phyloP scores from a whole-genome alignment of 805 yeast species.

The Barnettozyma sp. region DNA sequence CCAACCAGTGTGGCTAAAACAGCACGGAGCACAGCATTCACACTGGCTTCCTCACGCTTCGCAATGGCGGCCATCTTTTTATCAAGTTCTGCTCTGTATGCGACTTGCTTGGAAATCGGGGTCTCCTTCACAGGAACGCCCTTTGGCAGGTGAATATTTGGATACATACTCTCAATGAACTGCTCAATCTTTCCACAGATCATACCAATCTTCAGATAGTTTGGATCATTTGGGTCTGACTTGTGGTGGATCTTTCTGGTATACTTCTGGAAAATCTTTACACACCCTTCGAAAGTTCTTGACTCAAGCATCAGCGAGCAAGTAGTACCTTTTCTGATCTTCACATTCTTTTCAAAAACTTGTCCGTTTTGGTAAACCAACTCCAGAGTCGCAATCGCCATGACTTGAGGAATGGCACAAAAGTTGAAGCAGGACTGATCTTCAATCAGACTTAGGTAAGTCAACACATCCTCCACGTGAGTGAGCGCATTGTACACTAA shows the following conservation, averaged over 20 bases:
- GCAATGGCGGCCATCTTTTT: slow-evolving; percentile 23
- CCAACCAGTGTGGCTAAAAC: slow-evolving; percentile 6
- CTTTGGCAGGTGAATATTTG: slow-evolving; percentile 45
- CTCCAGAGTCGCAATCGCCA: slow-evolving; percentile 95
- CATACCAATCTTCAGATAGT: slow-evolving; percentile 75
- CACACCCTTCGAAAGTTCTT: slow-evolving; percentile 68
- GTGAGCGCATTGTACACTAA: slow-evolving; percentile 70
- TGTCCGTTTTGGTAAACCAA: slow-evolving; percentile 73
- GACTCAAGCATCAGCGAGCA: slow-evolving; percentile 67
- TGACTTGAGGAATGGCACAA: slow-evolving; percentile 97
- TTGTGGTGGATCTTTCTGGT: slow-evolving; percentile 70
- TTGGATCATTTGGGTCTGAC: slow-evolving; percentile 76
- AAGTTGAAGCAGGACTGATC: slow-evolving; percentile 84
- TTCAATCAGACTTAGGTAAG: slow-evolving; percentile 64
- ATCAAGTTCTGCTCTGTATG: slow-evolving; percentile 39
- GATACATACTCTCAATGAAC: slow-evolving; percentile 72
- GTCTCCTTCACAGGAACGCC: slow-evolving; percentile 40
- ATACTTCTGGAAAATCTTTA: slow-evolving; percentile 68
- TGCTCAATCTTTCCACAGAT: slow-evolving; percentile 86
- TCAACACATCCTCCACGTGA: slow-evolving; percentile 72
- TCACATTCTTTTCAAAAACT: slow-evolving; percentile 66
- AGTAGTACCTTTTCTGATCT: slow-evolving; percentile 87
- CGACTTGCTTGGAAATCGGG: slow-evolving; percentile 32
- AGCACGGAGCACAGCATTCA: slow-evolving; percentile 10
- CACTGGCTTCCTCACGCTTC: slow-evolving; percentile 21